These are phyloP conservation scores for Fusarium sp. DNA, from an alignment of 2,329 filamentous ascomycete species.

Conservation along the genomic window DNA sequence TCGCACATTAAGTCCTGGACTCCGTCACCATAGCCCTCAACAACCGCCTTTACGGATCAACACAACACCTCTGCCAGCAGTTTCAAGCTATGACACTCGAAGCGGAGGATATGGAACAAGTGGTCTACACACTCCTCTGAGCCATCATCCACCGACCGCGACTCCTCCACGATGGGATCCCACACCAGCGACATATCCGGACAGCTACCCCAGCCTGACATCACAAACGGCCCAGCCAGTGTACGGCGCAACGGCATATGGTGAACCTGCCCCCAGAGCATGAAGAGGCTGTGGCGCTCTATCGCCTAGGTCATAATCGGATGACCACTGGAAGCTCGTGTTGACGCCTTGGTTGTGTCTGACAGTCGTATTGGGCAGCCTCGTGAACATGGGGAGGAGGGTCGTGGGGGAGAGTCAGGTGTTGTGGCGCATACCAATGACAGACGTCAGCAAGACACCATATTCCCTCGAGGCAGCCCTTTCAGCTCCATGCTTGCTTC, in stretches of 20 bases:
- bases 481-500: conserved; percentile 17
- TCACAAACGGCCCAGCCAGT: conserved; percentile 52
- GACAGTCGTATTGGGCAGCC: conserved; percentile 47
- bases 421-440: conserved; percentile 54
- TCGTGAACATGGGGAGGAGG: conserved; percentile 48
- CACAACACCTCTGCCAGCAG: conserved; percentile 53
- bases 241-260: conserved; percentile 57
- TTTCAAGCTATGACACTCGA: conserved; percentile 54
- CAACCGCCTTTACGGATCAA: conserved; percentile 53
- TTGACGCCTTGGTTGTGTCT: conserved; percentile 36
- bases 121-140: conserved; percentile 55
- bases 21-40: conserved; percentile 52
- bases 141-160: conserved; percentile 52
- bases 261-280: conserved; percentile 56
- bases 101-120: conserved; percentile 54
- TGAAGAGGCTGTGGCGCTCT: conserved; percentile 45
- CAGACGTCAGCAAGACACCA: conserved; percentile 37
- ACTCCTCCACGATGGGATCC: conserved; percentile 57
- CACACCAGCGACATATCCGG: conserved; percentile 53
- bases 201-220: conserved; percentile 54
- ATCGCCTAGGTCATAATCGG: conserved; percentile 31
- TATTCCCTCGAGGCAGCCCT: conserved; percentile 24
- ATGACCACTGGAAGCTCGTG: conserved; percentile 43
- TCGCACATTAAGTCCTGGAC: conserved; percentile 57
- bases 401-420: conserved; percentile 52